Base-by-base conservation (phyloP, 371 early-diverging fungal species). In the Pancytospora philotis region DNA sequence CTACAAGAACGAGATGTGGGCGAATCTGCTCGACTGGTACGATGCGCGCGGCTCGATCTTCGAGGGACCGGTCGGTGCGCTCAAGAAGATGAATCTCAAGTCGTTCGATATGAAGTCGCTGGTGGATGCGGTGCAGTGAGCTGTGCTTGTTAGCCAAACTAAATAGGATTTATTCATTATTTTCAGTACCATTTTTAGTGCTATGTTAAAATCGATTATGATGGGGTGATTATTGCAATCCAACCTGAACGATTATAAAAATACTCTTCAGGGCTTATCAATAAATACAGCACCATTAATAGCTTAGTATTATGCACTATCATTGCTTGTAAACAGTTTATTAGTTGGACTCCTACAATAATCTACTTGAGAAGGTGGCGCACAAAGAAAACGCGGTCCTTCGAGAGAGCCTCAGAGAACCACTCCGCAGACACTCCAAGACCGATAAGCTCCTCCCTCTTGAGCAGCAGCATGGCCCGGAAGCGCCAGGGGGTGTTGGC, bases 1-100 rank as follows among this genome's bases (percentile, higher is more conserved):
- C 4, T 58, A 56, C 8, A 53, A 53, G 55, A 53, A 53, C 8
- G 10, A 53, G 8, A 53, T 53, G 80, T 96, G 95, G 95, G 89
- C 92, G 77, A 89, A 91, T 78, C 82, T 96, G 51, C 81, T 96
- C 13, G 86, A 87, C 30, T 89, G 87, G 69, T 96, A 87, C 85
- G 91, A 92, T 79, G 89, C 88, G 72, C 84, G 86, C 68, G 85
- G 85, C 2, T 86, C 88, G 55, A 83, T 96, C 31, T 92, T 93
- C 1, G 95, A 96, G 71, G 97, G 97, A 28, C 86, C 89, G 22
- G 78, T 96, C 57, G 86, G 84, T 6, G 6, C 27, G n/a, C 30
- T 59, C 16, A 59, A 36, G 35, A 6, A 49, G 8, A 30, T 59
- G 8, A 16, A 8, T 32, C 59, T 59, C 10, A 59, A 59, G 59